Conservation (phyloP, 176 grass and related monocot species). For the Carex littledalei region DNA sequence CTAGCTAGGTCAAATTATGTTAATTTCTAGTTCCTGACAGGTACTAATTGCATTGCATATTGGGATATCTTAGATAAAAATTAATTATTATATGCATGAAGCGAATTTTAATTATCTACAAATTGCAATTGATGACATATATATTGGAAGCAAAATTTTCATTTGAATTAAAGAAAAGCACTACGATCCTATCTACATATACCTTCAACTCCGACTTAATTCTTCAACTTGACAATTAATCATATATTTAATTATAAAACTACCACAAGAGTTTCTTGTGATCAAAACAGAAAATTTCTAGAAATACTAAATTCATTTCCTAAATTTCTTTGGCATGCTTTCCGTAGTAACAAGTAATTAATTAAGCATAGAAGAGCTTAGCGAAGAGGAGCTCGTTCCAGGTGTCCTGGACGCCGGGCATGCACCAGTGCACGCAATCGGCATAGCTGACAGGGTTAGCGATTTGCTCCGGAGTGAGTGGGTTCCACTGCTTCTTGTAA, state of each 20-base stretch:
- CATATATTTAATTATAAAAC: not conserved
- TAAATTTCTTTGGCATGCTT: too few species aligned
- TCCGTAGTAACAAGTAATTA: not conserved
- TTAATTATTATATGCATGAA: too few species aligned
- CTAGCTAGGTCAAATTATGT: too few species aligned
- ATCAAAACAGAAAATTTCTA: too few species aligned
- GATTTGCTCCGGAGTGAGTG: not conserved
- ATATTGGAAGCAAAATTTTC: not conserved
- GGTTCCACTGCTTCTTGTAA: conserved; percentile 29
- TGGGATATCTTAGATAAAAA: too few species aligned
- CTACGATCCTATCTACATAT: not conserved
- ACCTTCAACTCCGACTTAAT: not conserved
- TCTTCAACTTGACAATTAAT: not conserved
- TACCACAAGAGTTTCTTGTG: too few species aligned
- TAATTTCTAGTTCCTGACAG: too few species aligned
- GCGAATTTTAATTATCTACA: not conserved
- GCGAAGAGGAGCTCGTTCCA: conserved; percentile 33
- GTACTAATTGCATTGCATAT: too few species aligned
- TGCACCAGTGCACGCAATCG: conserved; percentile 34
- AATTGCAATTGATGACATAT: not conserved
- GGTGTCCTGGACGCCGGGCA: conserved; percentile 33
- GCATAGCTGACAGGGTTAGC: conserved; percentile 28
- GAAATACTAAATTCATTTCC: too few species aligned
- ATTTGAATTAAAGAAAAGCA: not conserved
- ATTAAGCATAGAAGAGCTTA: not conserved